phyloP scores from a whole-genome alignment of 768 basidiomycete genomes.

The Phaffia australis region DNA sequence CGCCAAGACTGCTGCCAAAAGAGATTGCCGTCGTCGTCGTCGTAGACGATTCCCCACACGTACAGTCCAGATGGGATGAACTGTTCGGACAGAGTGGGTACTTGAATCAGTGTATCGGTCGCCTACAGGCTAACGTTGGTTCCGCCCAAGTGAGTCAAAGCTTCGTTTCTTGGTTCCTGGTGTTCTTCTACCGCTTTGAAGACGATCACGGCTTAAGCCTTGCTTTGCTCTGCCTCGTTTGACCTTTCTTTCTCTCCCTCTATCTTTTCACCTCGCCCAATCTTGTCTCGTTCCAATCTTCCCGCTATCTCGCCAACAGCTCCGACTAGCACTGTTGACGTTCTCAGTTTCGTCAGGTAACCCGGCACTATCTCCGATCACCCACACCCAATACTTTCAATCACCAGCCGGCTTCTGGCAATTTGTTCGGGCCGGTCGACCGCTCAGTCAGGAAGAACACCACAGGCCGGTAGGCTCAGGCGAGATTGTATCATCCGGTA shows the following conservation, averaged over 20 bases:
- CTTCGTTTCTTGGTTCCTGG: no score
- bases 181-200: no score
- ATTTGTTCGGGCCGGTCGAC: neutral
- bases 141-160: neutral
- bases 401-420: slow-evolving; percentile 5
- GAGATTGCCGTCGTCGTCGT: slow-evolving; percentile 13
- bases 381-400: slow-evolving; percentile 6
- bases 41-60: neutral
- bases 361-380: neutral
- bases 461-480: neutral
- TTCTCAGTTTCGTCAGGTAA: no score
- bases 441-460: neutral
- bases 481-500: neutral
- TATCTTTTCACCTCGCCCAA: no score
- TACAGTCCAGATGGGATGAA: slow-evolving; percentile 1
- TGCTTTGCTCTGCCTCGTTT: no score
- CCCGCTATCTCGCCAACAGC: no score
- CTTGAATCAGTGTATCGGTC: neutral
- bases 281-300: no score
- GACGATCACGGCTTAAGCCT: no score
- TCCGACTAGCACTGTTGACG: no score
- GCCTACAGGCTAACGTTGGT: neutral
- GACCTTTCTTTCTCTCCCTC: no score
- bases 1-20: neutral
- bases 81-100: neutral